phyloP scores from a whole-genome alignment of 2,329 filamentous ascomycete genomes.

The Capronia epimyces region DNA sequence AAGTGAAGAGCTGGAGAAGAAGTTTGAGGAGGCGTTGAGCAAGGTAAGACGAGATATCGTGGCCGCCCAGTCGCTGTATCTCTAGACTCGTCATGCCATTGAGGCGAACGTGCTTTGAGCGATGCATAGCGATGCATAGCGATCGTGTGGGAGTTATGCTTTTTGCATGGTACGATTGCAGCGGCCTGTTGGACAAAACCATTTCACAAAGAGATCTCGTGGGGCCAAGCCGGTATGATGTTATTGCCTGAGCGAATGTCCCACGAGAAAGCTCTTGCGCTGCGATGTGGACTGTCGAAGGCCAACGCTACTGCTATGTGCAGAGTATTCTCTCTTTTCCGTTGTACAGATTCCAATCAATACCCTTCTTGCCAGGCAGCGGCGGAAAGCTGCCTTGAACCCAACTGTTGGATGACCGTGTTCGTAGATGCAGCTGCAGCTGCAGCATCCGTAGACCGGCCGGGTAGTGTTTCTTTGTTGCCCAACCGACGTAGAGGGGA shows the following conservation, averaged over 20 bases:
- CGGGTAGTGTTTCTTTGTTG: background rate
- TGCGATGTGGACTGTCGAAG: background rate
- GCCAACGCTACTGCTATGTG: background rate
- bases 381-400: slow-evolving; percentile 14
- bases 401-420: background rate
- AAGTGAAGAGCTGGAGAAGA: slow-evolving; percentile 73
- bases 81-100: slow-evolving; percentile 37
- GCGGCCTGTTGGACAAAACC: slow-evolving; percentile 10
- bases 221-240: slow-evolving; percentile 14
- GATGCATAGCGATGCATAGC: slow-evolving; percentile 2
- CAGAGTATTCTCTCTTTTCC: background rate
- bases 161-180: slow-evolving; percentile 12
- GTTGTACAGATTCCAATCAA: background rate
- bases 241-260: slow-evolving; percentile 5
- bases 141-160: background rate
- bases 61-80: slow-evolving; percentile 85
- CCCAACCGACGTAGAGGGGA: background rate
- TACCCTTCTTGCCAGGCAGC: slow-evolving; percentile 13
- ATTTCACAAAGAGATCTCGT: slow-evolving; percentile 1
- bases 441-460: background rate
- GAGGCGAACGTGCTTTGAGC: slow-evolving; percentile 1
- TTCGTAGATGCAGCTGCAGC: background rate
- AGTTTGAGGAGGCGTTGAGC: slow-evolving; percentile 25
- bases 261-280: background rate
- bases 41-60: slow-evolving; percentile 74